Evolutionary conservation across 768 basidiomycete genomes (phyloP).

Genomic region (Rhodotorula kratochvilovae): DNA sequence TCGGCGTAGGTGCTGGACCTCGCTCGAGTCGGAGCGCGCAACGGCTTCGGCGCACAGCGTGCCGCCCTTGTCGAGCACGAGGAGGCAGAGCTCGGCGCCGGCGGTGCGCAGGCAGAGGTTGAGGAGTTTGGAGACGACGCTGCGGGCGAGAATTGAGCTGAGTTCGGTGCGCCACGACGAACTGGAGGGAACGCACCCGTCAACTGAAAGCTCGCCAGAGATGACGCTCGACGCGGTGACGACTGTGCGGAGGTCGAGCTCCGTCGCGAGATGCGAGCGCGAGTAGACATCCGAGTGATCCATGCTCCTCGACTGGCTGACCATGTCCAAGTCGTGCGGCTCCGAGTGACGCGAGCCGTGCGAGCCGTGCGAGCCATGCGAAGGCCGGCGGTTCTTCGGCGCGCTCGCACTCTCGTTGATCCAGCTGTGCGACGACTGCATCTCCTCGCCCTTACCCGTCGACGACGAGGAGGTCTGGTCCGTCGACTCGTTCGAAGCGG

Average conservation of each 20-base stretch:
- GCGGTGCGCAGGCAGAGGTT: constrained; percentile 27
- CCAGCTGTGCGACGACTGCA: background rate
- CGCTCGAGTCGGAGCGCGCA: constrained; percentile 12
- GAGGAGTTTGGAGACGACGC: constrained; percentile 38
- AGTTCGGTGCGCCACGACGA: background rate
- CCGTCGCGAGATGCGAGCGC: constrained; percentile 26
- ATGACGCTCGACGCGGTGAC: constrained; percentile 23
- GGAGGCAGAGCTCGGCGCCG: constrained; percentile 35
- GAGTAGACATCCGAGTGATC: constrained; percentile 1
- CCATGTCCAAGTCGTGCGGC: constrained; percentile 8
- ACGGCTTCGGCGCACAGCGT: constrained; percentile 32
- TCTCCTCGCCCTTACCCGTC: background rate
- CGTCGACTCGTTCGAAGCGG: background rate
- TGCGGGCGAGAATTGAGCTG: background rate
- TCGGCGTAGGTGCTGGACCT: constrained; percentile 29
- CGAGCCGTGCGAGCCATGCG: background rate
- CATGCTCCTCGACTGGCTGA: constrained; percentile 2
- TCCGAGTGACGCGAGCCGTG: constrained; percentile 16
- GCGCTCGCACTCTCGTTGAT: background rate
- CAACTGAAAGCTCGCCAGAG: constrained; percentile 19
- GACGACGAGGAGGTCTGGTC: background rate
- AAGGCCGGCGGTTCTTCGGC: background rate
- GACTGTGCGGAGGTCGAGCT: constrained; percentile 35
- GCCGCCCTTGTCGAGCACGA: constrained; percentile 37
- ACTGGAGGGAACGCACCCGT: constrained; percentile 9